A percentile compares a stretch with the other conserved stretches of the same genome.
Conservation (phyloP, 805 yeast genomes). For the Candida easanensis region DNA sequence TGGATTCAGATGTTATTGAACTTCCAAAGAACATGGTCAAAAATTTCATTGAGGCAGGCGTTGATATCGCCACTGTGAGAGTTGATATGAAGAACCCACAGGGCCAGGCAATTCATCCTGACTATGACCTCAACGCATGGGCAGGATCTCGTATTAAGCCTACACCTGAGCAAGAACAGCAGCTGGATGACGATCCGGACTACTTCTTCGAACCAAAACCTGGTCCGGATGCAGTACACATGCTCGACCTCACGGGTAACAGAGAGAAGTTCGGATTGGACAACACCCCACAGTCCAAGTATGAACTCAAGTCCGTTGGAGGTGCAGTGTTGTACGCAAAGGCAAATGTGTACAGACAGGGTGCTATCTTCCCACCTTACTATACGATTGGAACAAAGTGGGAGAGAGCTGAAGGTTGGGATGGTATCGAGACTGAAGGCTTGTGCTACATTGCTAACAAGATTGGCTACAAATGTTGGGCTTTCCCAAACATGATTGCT, state of each 20-base stretch:
- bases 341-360: slow-evolving; percentile 42
- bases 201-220: slow-evolving; percentile 19
- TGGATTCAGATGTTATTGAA: slow-evolving; percentile 32
- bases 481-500: slow-evolving; percentile 40
- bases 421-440: slow-evolving; percentile 55
- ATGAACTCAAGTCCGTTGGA: slow-evolving; percentile 44
- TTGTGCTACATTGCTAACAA: slow-evolving; percentile 45
- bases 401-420: slow-evolving; percentile 48
- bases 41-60: slow-evolving; percentile 24
- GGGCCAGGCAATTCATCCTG: slow-evolving; percentile 17
- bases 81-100: slow-evolving; percentile 23
- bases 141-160: slow-evolving; percentile 30
- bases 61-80: slow-evolving; percentile 32
- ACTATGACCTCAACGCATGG: slow-evolving; percentile 37
- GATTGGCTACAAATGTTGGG: slow-evolving; percentile 47
- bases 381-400: slow-evolving; percentile 44
- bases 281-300: slow-evolving; percentile 1
- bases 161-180: slow-evolving; percentile 17
- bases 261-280: slow-evolving; percentile 14
- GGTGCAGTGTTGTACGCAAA: slow-evolving; percentile 48
- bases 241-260: slow-evolving; percentile 12
- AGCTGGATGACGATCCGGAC: slow-evolving; percentile 15
- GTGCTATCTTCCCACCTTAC: slow-evolving; percentile 44
- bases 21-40: slow-evolving; percentile 26
- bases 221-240: slow-evolving; percentile 11